Evolutionary conservation across 805 yeast genomes (phyloP), one percentile per base, ranked within the genome.

Genomic region (Ogataea neopini): DNA sequence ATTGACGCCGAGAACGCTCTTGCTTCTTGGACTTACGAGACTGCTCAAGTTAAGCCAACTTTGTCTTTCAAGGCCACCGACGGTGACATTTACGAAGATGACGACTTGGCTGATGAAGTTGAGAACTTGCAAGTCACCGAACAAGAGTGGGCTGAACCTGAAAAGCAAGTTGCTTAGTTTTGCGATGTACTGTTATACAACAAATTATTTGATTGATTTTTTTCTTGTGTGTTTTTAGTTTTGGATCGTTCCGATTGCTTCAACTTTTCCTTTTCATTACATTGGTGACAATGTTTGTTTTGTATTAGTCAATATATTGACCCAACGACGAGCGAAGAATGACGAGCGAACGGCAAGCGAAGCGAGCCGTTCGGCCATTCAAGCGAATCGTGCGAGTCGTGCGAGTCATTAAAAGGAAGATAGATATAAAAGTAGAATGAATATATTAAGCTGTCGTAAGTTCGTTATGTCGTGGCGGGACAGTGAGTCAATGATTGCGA

Each of bases 1-100:
- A 86, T 90, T 68, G 98, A 92, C 71, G 94, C 96, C 59, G 99
- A 92, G 78, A 85, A 84, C 60, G 96, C 97, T 53, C 80, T 92
- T 64, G 96, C 95, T 53, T 76, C 85, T 43, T 86, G 95, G 95
- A 86, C 95, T 56, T 77, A 86, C 61, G 94, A 86, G 62, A 73
- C 83, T 48, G 92, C 95, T 59, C 88, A 78, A 58, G 89, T 86
- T 52, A 86, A 81, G 72, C 92, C 95, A 68, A 81, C 92, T 54
- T 77, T 86, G 65, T 79, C 87, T 39, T 80, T 86, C 65, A 75
- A 76, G 63, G 74, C 75, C 53, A 70, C 65, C 30, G 68, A 61
- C 39, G 70, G 62, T 44, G 69, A 64, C 38, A 77, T 77, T 54
- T 84, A 80, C 58, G 79, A 75, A 40, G 84, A 80, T 49, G 80